A percentile compares a stretch with the other conserved stretches of the same genome.
These are phyloP conservation scores for Cercospora sp. DNA, from an alignment of 2,329 filamentous ascomycete species.

Conservation along the genomic window DNA sequence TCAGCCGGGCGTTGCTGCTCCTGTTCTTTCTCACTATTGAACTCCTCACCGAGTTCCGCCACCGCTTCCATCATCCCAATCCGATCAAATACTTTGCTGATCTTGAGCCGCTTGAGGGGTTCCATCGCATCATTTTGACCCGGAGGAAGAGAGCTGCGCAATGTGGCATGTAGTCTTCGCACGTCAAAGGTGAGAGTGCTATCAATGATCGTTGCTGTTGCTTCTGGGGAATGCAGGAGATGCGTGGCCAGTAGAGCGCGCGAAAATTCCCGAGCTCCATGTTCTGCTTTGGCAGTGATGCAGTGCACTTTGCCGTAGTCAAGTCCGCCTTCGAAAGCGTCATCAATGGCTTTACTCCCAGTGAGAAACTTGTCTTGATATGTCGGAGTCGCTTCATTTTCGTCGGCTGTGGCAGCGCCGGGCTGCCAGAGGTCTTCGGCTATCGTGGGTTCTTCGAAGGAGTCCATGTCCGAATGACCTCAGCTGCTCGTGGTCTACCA, in stretches of 20 bases:
- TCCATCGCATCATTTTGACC: slow-evolving; percentile 5
- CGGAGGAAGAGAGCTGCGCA: slow-evolving; percentile 18
- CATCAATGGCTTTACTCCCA: slow-evolving; percentile 38
- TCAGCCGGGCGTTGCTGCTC: neutral
- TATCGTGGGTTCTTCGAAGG: neutral
- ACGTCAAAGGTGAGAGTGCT: slow-evolving; percentile 50
- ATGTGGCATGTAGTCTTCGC: slow-evolving; percentile 38
- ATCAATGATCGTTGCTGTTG: slow-evolving; percentile 48
- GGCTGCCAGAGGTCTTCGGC: slow-evolving; percentile 2
- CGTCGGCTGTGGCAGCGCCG: neutral
- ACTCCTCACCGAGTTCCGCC: slow-evolving; percentile 44
- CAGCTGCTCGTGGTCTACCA: too few relatives aligned
- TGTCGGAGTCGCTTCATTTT: neutral
- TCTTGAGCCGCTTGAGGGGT: slow-evolving; percentile 48
- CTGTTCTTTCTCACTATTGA: slow-evolving; percentile 26
- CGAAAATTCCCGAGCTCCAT: slow-evolving; percentile 33
- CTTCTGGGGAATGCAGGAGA: slow-evolving; percentile 36
- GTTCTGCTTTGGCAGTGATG: slow-evolving; percentile 39
- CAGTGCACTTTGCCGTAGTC: slow-evolving; percentile 40
- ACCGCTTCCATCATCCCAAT: slow-evolving; percentile 51
- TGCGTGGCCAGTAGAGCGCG: slow-evolving; percentile 43
- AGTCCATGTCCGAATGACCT: neutral
- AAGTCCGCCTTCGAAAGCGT: slow-evolving; percentile 42
- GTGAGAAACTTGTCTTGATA: neutral
- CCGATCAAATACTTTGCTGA: slow-evolving; percentile 55